Conservation (phyloP, 176 grass and related monocot species). For the Aechmea fasciata region DNA sequence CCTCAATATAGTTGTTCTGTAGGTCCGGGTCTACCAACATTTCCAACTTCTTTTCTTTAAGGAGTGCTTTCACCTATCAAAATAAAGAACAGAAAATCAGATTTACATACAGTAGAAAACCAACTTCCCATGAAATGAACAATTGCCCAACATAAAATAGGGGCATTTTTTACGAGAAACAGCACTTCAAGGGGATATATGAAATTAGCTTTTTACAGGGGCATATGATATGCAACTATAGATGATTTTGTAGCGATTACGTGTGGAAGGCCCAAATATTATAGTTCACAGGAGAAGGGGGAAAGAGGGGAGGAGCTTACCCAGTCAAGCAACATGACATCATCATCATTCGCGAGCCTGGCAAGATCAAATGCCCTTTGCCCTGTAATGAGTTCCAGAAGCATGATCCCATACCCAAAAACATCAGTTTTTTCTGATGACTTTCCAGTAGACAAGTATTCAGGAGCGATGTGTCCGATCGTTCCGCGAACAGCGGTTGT, state of each 20-base stretch:
- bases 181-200: too few species aligned
- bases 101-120: too few species aligned
- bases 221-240: too few species aligned
- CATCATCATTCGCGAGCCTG: slow-evolving; percentile 49
- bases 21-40: slow-evolving; percentile 56
- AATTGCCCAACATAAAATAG: too few species aligned
- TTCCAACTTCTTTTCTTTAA: slow-evolving; percentile 46
- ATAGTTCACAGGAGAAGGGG: neutral
- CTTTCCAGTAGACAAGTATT: slow-evolving; percentile 49
- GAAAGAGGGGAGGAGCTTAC: slow-evolving; percentile 23
- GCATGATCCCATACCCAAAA: slow-evolving; percentile 58
- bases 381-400: slow-evolving; percentile 59
- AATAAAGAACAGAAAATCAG: neutral
- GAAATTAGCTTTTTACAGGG: too few species aligned
- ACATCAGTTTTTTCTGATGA: slow-evolving; percentile 59
- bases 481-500: slow-evolving; percentile 49
- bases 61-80: slow-evolving; percentile 40
- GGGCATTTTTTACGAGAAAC: too few species aligned
- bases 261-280: neutral
- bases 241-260: too few species aligned
- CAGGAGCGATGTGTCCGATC: slow-evolving; percentile 47
- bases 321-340: slow-evolving; percentile 65
- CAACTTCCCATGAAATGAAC: too few species aligned
- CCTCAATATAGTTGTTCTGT: slow-evolving; percentile 1
- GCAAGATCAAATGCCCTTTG: slow-evolving; percentile 59